Conservation (phyloP, 306 rosid species). For the Citrullus amarus region DNA sequence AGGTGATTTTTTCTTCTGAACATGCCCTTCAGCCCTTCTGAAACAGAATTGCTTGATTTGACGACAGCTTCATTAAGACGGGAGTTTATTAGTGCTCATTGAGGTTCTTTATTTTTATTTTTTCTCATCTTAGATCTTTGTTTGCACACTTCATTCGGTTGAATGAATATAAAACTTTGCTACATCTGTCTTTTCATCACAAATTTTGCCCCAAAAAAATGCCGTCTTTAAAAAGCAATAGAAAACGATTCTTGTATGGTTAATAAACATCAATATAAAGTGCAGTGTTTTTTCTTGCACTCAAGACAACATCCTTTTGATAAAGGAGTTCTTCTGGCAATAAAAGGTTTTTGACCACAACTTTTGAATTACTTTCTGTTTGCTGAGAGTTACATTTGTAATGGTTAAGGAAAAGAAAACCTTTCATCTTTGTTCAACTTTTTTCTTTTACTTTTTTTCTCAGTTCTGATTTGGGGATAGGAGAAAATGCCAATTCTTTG, state of each 20-base stretch:
- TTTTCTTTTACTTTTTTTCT: neutral
- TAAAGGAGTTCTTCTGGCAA: neutral
- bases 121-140: neutral
- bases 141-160: neutral
- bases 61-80: neutral
- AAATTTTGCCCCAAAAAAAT: neutral
- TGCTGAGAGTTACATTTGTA: conserved; percentile 1
- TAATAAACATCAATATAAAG: conserved; percentile 2
- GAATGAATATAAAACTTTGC: neutral
- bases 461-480: neutral
- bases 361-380: conserved; percentile 11
- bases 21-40: neutral
- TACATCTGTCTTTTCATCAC: neutral
- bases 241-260: conserved; percentile 2
- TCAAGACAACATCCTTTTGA: conserved; percentile 8
- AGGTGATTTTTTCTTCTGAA: too few relatives aligned
- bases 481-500: conserved; percentile 10
- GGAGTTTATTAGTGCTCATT: neutral
- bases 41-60: neutral
- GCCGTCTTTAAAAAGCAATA: neutral
- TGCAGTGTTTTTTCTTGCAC: conserved; percentile 4
- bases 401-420: conserved; percentile 3
- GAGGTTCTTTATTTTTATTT: neutral
- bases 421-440: neutral
- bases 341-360: conserved; percentile 8